Conservation (phyloP, 2,329 filamentous ascomycete genomes). For the Geosmithia flava region DNA sequence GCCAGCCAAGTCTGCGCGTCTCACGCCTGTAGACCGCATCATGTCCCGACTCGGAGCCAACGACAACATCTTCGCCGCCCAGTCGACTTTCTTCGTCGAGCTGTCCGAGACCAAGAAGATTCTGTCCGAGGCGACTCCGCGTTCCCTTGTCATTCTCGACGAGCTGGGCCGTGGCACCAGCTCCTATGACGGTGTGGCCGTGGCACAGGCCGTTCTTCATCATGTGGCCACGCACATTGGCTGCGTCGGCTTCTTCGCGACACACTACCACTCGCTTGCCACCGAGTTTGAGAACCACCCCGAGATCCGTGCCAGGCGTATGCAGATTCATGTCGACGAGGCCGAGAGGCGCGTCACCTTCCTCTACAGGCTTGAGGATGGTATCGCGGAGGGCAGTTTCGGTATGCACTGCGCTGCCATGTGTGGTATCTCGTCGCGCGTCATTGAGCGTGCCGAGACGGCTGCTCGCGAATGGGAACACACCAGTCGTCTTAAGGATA, state of each 20-base stretch:
- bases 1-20: slow-evolving; percentile 65
- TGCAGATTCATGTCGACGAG: slow-evolving; percentile 92
- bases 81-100: slow-evolving; percentile 97
- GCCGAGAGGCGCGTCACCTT: slow-evolving; percentile 82
- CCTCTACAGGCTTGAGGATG: slow-evolving; percentile 84
- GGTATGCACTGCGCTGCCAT: slow-evolving; percentile 99
- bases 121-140: slow-evolving; percentile 80
- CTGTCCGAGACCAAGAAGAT: slow-evolving; percentile 98
- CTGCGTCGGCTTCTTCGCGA: slow-evolving; percentile 92
- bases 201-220: slow-evolving; percentile 94
- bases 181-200: slow-evolving; percentile 91
- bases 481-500: slow-evolving; percentile 80
- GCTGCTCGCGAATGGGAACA: slow-evolving; percentile 93
- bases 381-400: slow-evolving; percentile 91
- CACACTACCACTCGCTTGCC: slow-evolving; percentile 90
- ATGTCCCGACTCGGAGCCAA: slow-evolving; percentile 97
- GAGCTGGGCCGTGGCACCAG: slow-evolving; percentile 91
- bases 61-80: slow-evolving; percentile 96
- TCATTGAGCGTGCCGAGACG: slow-evolving; percentile 78
- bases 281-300: slow-evolving; percentile 84
- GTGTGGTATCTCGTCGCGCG: slow-evolving; percentile 78
- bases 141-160: slow-evolving; percentile 91
- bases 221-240: slow-evolving; percentile 89
- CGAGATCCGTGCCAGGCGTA: slow-evolving; percentile 73
- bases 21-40: slow-evolving; percentile 91